Base-by-base conservation (phyloP, 306 rosid genomes). In the Vigna angularis region DNA sequence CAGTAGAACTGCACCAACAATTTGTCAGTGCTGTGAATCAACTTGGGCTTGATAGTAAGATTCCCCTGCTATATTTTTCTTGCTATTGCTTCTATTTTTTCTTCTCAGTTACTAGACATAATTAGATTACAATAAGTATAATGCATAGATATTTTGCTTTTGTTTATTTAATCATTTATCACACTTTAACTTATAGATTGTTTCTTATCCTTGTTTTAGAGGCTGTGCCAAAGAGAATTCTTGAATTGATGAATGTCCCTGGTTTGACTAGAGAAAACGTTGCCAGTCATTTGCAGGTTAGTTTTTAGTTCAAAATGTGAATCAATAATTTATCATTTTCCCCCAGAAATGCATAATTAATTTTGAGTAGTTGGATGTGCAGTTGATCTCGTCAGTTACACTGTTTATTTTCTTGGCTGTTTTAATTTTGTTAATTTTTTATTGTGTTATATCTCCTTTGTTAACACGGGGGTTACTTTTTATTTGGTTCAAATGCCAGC, bases 151-250 rank as follows among this genome's bases (percentile, higher is more conserved):
- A 62, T 51, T 53, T 30, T 76, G 34, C 24, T 72, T 50, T 56
- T 14, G 7, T 49, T 28, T 72, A 38, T 73, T 59, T 22, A 49
- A 44, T 34, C 73, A 56, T 78, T 40, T 34, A 28, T 66, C 81
- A 51, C 56, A 3, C 9, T 67, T 32, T 40, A 22, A 26, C 73
- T 87, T 51, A 75, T 78, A 61, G 69, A 44, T 69, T 56, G 9
- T 30, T 77, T 49, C 66, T 73, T 45, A 66, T 58, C 30, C 17
- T 69, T 83, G 30, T 65, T 66, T 74, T 76, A 93, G 98, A 91
- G 83, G 96, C 96, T 75, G 98, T 93, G 74, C 98, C 98, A 48
- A 93, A 93, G 85, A 87, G 90, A 83, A 89, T 93, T 67, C 94
- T 93, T 17, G 94, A 91, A 71, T 71, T 93, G 87, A 93, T 93